Percentiles rank a stretch among this genome's conserved stretches.
These are phyloP conservation scores for Volvariella surrecta DNA, from an alignment of 1,284 basidiomycete genomes.

Conservation along the genomic window DNA sequence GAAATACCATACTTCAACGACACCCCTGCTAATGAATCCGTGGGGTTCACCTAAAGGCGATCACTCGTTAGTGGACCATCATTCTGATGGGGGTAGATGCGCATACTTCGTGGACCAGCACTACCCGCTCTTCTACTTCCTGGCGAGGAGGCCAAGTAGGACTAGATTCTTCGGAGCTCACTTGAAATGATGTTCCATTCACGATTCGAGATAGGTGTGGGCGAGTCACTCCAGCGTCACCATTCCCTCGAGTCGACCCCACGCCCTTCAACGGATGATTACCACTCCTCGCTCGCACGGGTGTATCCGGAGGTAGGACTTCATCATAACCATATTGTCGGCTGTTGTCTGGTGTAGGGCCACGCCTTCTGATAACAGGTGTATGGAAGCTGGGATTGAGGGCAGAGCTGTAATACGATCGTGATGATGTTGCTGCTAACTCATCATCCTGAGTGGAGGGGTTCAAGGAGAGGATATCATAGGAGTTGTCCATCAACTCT, in stretches of 20 bases:
- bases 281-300: too few relatives aligned
- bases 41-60: conserved; percentile 46
- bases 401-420: neutral
- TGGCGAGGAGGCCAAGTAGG: conserved; percentile 12
- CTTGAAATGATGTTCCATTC: conserved; percentile 23
- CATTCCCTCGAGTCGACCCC: neutral
- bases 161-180: neutral
- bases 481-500: conserved; percentile 9
- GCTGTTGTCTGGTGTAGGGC: too few relatives aligned
- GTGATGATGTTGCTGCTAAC: neutral
- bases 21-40: conserved; percentile 78
- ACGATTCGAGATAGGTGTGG: conserved; percentile 33
- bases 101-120: conserved; percentile 47
- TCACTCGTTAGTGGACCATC: neutral
- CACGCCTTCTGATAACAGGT: too few relatives aligned
- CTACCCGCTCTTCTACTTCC: conserved; percentile 31
- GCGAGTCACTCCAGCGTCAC: conserved; percentile 31
- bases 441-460: neutral
- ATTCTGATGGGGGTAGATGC: neutral
- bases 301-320: too few relatives aligned
- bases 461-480: conserved; percentile 10
- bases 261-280: too few relatives aligned
- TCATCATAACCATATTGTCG: too few relatives aligned
- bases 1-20: conserved; percentile 83
- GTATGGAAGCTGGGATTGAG: neutral